phyloP scores from a whole-genome alignment of 2,329 filamentous ascomycete species.

The Fusarium floridanum region DNA sequence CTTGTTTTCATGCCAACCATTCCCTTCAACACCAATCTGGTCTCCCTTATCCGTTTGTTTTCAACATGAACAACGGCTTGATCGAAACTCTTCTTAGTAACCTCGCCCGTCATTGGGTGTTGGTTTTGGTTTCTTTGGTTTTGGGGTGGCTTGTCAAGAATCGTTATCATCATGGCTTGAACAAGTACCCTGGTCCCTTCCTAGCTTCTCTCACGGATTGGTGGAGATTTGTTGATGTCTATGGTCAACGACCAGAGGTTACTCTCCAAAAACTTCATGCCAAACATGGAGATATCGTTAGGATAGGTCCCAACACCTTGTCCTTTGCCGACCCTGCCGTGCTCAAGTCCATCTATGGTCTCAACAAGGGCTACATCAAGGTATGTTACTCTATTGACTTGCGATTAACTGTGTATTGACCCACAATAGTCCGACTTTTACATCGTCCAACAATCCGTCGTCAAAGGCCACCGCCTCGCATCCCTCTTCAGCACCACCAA shows the following conservation, averaged over 20 bases:
- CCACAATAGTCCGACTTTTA: constrained; percentile 79
- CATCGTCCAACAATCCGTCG: constrained; percentile 79
- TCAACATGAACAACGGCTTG: constrained; percentile 43
- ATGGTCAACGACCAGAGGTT: constrained; percentile 70
- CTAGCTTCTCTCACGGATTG: constrained; percentile 74
- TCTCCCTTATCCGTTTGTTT: neutral
- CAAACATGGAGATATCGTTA: constrained; percentile 79
- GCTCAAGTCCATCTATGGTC: constrained; percentile 81
- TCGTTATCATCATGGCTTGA: constrained; percentile 67
- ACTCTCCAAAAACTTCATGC: constrained; percentile 77
- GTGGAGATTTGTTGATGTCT: constrained; percentile 81
- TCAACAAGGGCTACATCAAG: constrained; percentile 86
- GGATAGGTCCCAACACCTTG: constrained; percentile 79
- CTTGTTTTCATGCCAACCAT: constrained; percentile 14
- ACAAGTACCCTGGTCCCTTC: constrained; percentile 79
- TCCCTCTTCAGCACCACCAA: constrained; percentile 83
- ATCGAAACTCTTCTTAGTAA: constrained; percentile 33
- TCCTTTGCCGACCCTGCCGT: constrained; percentile 81
- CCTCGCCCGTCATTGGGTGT: constrained; percentile 39
- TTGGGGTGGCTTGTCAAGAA: constrained; percentile 36
- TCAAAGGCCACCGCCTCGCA: constrained; percentile 74
- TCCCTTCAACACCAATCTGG: neutral
- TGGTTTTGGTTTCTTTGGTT: constrained; percentile 18
- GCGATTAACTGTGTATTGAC: constrained; percentile 65
- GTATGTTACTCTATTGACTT: constrained; percentile 54